Evolutionary conservation across 2,329 filamentous ascomycete species (phyloP).

Genomic region (Venturia aucupariae): DNA sequence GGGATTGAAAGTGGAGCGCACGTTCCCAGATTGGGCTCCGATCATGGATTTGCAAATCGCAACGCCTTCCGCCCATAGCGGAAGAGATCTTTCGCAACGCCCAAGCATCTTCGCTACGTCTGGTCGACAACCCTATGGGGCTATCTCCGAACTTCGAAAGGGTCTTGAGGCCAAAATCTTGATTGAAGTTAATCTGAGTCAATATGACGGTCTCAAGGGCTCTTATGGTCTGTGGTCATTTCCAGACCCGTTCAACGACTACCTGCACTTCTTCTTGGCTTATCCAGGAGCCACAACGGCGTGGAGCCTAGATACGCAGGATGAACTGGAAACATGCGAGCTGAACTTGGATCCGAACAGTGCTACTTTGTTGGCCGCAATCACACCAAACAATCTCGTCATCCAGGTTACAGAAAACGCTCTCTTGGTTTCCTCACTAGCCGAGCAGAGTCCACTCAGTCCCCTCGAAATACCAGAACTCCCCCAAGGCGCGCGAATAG

Average conservation of each 20-base stretch:
- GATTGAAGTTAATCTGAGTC: conserved; percentile 20
- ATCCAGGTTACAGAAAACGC: conserved; percentile 5
- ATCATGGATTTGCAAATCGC: conserved; percentile 38
- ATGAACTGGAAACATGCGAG: background rate
- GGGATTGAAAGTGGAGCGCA: background rate
- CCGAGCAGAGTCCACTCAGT: background rate
- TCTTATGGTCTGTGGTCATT: conserved; percentile 21
- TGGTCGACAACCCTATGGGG: conserved; percentile 34
- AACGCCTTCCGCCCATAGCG: conserved; percentile 20
- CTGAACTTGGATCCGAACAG: background rate
- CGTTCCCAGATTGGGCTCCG: conserved; percentile 53
- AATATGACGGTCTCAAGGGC: conserved; percentile 23
- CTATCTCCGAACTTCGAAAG: conserved; percentile 34
- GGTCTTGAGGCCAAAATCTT: conserved; percentile 31
- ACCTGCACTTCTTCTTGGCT: conserved; percentile 9
- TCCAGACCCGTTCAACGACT: background rate
- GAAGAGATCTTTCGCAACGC: conserved; percentile 20
- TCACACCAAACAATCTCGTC: background rate
- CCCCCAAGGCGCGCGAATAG: background rate
- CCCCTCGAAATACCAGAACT: background rate
- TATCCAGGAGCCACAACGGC: conserved; percentile 9
- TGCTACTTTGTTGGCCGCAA: background rate
- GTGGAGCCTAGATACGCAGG: background rate
- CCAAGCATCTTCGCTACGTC: conserved; percentile 23
- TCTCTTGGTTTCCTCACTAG: background rate